phyloP scores from a whole-genome alignment of 495 filamentous ascomycete genomes.

The Trichocladium uniseriatum region DNA sequence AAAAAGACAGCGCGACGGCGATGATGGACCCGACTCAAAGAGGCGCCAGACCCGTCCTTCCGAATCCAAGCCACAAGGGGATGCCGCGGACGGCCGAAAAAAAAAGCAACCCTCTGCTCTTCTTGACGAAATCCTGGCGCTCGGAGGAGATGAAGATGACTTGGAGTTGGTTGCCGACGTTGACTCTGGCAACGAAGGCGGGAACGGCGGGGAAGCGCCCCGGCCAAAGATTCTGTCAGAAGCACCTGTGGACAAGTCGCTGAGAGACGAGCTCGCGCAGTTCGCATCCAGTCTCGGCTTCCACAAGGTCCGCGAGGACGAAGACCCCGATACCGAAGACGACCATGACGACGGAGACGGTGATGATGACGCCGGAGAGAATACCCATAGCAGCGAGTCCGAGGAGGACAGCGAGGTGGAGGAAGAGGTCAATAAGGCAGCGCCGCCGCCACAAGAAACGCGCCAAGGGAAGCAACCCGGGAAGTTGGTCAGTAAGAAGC shows the following conservation, averaged over 20 bases:
- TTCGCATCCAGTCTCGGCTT: constrained; percentile 41
- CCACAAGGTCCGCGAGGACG: constrained; percentile 28
- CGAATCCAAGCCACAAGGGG: constrained; percentile 20
- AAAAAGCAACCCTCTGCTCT: constrained; percentile 27
- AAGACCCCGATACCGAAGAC: constrained; percentile 26
- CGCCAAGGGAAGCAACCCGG: constrained; percentile 16
- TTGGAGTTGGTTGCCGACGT: constrained; percentile 53
- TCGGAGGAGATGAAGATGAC: constrained; percentile 73
- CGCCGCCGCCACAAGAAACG: constrained; percentile 15
- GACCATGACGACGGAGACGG: constrained; percentile 25
- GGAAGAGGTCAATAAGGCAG: constrained; percentile 15
- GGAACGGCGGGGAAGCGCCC: constrained; percentile 42
- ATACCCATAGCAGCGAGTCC: constrained; percentile 7
- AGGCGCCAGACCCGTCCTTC: constrained; percentile 34
- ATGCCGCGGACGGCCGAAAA: constrained; percentile 1
- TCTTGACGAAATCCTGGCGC: constrained; percentile 61
- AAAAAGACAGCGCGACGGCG: constrained; percentile 32
- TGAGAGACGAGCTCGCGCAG: constrained; percentile 35
- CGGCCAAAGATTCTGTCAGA: constrained; percentile 21
- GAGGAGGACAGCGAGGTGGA: constrained; percentile 19
- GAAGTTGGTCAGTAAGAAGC: constrained; percentile 35
- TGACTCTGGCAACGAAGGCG: constrained; percentile 53
- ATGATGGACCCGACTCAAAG: constrained; percentile 38
- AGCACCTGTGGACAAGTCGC: constrained; percentile 25
- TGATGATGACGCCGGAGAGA: constrained; percentile 22